phyloP scores from a whole-genome alignment of 257 asterid genomes.

The Fraxinus excelsior region DNA sequence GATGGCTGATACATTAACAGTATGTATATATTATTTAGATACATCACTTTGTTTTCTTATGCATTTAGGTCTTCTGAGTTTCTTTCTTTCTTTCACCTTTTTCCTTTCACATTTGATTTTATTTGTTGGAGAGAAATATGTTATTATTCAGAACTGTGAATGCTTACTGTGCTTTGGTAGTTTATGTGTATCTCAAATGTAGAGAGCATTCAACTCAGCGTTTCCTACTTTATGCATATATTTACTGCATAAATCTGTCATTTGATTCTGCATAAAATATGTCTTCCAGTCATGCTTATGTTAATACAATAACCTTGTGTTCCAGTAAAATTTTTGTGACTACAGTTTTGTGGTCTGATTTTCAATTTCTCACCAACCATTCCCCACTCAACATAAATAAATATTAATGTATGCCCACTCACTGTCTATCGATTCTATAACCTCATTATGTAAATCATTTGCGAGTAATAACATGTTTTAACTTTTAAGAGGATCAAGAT shows the following conservation, averaged over 20 bases:
- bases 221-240: background rate
- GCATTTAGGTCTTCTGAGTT: background rate
- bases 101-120: background rate
- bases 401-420: background rate
- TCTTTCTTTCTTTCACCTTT: background rate
- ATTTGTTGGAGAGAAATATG: background rate
- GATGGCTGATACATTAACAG: conserved; percentile 72
- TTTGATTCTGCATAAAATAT: background rate
- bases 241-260: background rate
- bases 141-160: background rate
- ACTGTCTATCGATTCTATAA: background rate
- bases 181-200: background rate
- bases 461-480: background rate
- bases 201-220: background rate
- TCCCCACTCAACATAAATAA: background rate
- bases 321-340: background rate
- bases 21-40: conserved; percentile 30
- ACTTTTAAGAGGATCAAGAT: background rate
- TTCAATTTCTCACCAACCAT: background rate
- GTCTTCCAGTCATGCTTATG: background rate
- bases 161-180: background rate
- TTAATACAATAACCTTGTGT: background rate
- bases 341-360: background rate
- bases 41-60: background rate
- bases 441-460: background rate